Evolutionary conservation across 345 rosid species (phyloP), one percentile per base, ranked within the genome.

Genomic region (Sisymbrium irio): DNA sequence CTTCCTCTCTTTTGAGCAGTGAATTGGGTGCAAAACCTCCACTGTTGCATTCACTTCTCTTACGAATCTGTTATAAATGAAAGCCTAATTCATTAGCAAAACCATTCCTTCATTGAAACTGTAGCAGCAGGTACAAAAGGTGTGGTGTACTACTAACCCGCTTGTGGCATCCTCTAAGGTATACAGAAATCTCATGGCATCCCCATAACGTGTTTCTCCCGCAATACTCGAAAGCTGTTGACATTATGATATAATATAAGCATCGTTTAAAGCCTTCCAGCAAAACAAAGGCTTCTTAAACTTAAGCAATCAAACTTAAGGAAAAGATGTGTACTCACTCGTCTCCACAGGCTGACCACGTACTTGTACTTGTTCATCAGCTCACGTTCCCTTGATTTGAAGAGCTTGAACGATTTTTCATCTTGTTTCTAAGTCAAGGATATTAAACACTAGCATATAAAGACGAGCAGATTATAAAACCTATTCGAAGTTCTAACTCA

Each of bases 271-370:
- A 45, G 25, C 51, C 22, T 63, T 47, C 14, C 61, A 46, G 69
- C 19, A 47, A n/a, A 22, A 19, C 19, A 58, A 39, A 40, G 18
- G 13, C 12, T 53, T 19, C 4, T 30, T 36, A 12, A 28, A 37
- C n/a, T 46, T 1, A 30, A 28, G 12, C 65, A 63, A 58, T 1
- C 77, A 70, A 56, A 56, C 14, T 35, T 56, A 7, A 86, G 37
- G 15, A 28, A 82, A 57, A 46, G 28, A 33, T 9, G 64, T 69
- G 50, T 0, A 81, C 96, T 95, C 71, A 95, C 99, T 71, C 96
- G 88, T 84, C 83, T 90, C 99, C 98, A 95, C 42, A 88, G 78
- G 83, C 96, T 85, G 63, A 90, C 71, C 64, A 95, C 96, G 72
- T 89, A 78, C 63, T 88, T 92, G 79, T 92, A 90, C 85, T 92